Evolutionary conservation across 345 rosid genomes (phyloP), one percentile per base, ranked within the genome.

Genomic region (Citrus maxima): DNA sequence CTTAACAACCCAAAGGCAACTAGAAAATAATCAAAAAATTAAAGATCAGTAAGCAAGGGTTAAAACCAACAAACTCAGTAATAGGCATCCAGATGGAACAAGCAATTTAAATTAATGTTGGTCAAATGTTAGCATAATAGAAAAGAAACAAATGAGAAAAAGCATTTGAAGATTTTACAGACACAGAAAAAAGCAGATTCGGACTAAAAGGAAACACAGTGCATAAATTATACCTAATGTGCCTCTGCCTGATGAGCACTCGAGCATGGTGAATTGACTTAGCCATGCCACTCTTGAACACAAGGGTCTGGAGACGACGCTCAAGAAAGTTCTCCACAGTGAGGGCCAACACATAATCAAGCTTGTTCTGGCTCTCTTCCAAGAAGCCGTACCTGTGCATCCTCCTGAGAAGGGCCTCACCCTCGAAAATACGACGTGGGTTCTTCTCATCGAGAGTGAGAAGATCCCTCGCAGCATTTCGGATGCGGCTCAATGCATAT

Each of bases 321-420:
- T 85, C 87, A 1, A 85, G 85, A 54, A 85, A 85, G 78, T 82
- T 80, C 76, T 85, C 87, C 30, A 85, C 85, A 22, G 87, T 85
- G 35, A 85, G 67, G 7, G 87, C 87, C 82, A 85, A 71, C 21
- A 85, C 84, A 56, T 85, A 85, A 82, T 85, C 87, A 2, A 85
- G 87, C 76, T 85, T 82, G 78, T 85, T 82, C 76, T 85, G 83
- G 72, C 80, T 60, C 80, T 85, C 87, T 1, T 85, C 87, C 77
- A 85, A 32, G 4, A 85, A 73, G 6, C 87, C 85, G 55, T 82
- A 85, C 27, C 83, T 80, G 77, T 82, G 75, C 85, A 85, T 85
- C 78, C 85, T 80, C 68, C 85, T 55, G 6, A 85, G 76, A 77
- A 85, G 85, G 0, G 87, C 85, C 28, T 85, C 85, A 60, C 85